A percentile compares a stretch with the other conserved stretches of the same genome.
Evolutionary conservation across 2,329 filamentous ascomycete genomes (phyloP).

Genomic region (Fusarium sp.): DNA sequence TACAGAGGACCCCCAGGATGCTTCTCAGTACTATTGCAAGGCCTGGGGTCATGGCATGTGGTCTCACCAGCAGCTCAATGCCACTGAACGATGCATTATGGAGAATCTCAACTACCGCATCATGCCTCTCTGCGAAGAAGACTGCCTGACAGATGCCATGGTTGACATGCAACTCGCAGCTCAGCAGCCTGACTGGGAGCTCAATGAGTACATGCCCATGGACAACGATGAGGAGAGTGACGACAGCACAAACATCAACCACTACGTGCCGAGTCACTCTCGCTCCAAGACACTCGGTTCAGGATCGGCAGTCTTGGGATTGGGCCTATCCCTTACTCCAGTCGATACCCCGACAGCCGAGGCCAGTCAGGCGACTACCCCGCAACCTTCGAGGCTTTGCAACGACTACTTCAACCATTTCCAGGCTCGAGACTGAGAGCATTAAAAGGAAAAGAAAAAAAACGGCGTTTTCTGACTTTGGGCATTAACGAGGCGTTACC

Average conservation of each 20-base stretch:
- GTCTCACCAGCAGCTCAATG: constrained; percentile 71
- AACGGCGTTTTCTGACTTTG: constrained; percentile 39
- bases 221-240: constrained; percentile 48
- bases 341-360: constrained; percentile 41
- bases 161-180: constrained; percentile 73
- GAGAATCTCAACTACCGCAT: constrained; percentile 73
- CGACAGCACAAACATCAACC: constrained; percentile 31
- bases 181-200: constrained; percentile 46
- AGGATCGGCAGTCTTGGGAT: constrained; percentile 38
- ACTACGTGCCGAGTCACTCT: constrained; percentile 49
- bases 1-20: constrained; percentile 67
- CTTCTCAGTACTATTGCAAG: constrained; percentile 64
- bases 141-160: constrained; percentile 68
- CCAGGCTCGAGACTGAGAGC: constrained; percentile 24
- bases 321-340: constrained; percentile 46
- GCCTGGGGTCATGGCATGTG: constrained; percentile 67
- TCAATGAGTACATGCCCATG: constrained; percentile 47
- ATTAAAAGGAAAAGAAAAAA: constrained; percentile 24
- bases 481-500: constrained; percentile 34
- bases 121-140: constrained; percentile 68
- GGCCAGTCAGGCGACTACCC: constrained; percentile 28
- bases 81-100: constrained; percentile 72
- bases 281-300: constrained; percentile 53
- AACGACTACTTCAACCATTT: constrained; percentile 45
- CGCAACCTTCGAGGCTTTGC: constrained; percentile 34